These are phyloP conservation scores for Plasmodium gallinaceum DNA, from an alignment of 169 alveolate species.

Conservation along the genomic window DNA sequence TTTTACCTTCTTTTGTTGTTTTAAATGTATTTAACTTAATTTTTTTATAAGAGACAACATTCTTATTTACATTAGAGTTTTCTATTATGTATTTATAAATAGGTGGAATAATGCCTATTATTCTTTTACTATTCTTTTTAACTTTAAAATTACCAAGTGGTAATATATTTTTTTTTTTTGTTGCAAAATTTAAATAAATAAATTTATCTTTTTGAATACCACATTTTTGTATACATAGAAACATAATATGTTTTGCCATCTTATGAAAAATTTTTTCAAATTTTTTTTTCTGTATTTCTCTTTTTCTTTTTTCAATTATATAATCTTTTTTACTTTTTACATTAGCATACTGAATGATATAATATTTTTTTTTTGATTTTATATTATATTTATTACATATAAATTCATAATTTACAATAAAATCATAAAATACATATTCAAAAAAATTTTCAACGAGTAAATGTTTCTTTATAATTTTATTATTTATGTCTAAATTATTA, in stretches of 20 bases:
- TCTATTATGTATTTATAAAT: slow-evolving; percentile 54
- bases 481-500: slow-evolving; percentile 52
- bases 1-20: neutral
- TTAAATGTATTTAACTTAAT: neutral
- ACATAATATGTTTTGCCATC: slow-evolving; percentile 34
- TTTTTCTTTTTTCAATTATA: slow-evolving; percentile 21
- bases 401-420: slow-evolving; percentile 54
- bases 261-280: slow-evolving; percentile 49
- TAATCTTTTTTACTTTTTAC: slow-evolving; percentile 23
- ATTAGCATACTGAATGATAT: slow-evolving; percentile 40
- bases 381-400: slow-evolving; percentile 25
- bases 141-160: neutral
- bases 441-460: slow-evolving; percentile 57
- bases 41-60: slow-evolving; percentile 4
- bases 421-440: slow-evolving; percentile 54
- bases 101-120: slow-evolving; percentile 70
- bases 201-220: slow-evolving; percentile 24
- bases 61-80: slow-evolving; percentile 27
- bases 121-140: slow-evolving; percentile 10
- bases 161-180: neutral
- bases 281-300: slow-evolving; percentile 28
- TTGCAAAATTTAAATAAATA: slow-evolving; percentile 25
- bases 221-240: slow-evolving; percentile 29
- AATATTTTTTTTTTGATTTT: slow-evolving; percentile 7
- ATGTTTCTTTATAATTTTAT: slow-evolving; percentile 58